Evolutionary conservation across 192 early-diverging fungal species (phyloP), one percentile per base, ranked within the genome.

Genomic region (Umbelopsis ramanniana): DNA sequence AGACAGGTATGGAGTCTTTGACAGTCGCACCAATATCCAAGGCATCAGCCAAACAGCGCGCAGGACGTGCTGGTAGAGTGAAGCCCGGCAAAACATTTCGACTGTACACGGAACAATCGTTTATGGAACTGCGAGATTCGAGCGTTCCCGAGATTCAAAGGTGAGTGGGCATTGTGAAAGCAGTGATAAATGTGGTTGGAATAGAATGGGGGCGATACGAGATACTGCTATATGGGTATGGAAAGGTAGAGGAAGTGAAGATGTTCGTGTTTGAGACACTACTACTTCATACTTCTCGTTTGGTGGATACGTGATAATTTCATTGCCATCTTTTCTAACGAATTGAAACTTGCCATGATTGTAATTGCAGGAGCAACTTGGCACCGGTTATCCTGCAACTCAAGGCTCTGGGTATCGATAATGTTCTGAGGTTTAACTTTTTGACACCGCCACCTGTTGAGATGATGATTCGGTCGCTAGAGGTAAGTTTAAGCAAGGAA

Each of bases 91-190:
- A 91, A 66, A 93, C 93, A 45, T 98, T 90, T 72, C 86, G 97
- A 14, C 79, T 99, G 11, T 99, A 95, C 75, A 98, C 96, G 0
- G 93, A 96, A 72, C 79, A 89, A 37, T 90, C 90, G 1, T 98
- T 90, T 76, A 77, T 84, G 40, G 86, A 93, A 68, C 89, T 98
- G 85, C 89, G 88, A 68, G 84, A 88, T 4, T 90, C 88, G 70
- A 95, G 89, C 50, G 90, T 98, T n/a, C 97, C 96, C 3, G 97
- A 98, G 79, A 97, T 98, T 52, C 96, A 97, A 83, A 85, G 87
- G 75, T 90, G 74, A 47, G 21, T 43, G 29, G 0, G 7, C 11
- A 29, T 7, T 24, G 1, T 21, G 11, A 37, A 52, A 14, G 17
- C 4, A 66, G 9, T 29, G 1, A 3, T 2, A 29, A 29, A 29